phyloP scores from a whole-genome alignment of 352 stramenopile species.

The Phytophthora parvispora region DNA sequence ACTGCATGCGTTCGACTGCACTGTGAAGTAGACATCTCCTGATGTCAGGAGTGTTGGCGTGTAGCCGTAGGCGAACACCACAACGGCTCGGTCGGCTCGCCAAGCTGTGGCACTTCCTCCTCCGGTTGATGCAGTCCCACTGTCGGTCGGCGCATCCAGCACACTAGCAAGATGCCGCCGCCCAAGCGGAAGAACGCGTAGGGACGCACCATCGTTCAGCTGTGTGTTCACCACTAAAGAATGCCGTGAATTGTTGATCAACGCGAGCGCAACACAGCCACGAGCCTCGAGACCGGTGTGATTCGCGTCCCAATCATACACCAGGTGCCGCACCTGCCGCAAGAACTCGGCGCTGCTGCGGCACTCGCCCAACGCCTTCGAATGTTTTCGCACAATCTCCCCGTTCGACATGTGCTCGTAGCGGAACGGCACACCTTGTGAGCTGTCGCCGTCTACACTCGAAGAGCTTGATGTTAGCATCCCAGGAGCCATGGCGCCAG shows the following conservation, averaged over 20 bases:
- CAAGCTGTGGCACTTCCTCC: constrained; percentile 46
- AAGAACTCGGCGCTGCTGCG: constrained; percentile 65
- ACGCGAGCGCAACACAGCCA: constrained; percentile 75
- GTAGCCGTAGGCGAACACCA: constrained; percentile 89
- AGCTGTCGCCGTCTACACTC: constrained; percentile 13
- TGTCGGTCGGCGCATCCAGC: constrained; percentile 26
- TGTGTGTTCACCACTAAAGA: constrained; percentile 74
- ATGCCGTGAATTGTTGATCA: constrained; percentile 87
- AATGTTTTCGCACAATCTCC: constrained; percentile 83
- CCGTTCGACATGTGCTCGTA: constrained; percentile 83
- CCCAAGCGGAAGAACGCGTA: constrained; percentile 72
- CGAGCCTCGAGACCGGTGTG: constrained; percentile 84
- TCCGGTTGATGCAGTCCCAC: constrained; percentile 7
- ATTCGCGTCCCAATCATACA: constrained; percentile 90
- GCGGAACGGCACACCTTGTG: constrained; percentile 42
- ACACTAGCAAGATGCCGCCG: constrained; percentile 65
- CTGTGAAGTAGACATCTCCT: constrained; percentile 85
- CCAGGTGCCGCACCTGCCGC: constrained; percentile 74
- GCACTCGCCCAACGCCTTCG: constrained; percentile 54
- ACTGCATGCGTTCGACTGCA: constrained; percentile 88
- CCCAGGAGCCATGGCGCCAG: constrained; percentile 29
- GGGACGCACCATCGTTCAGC: constrained; percentile 81
- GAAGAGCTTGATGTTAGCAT: constrained; percentile 41
- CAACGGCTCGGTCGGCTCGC: constrained; percentile 70
- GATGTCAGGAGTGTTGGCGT: constrained; percentile 86